Percentiles rank a stretch among this genome's conserved stretches.
phyloP scores from a whole-genome alignment of 345 rosid species.

The Eucalyptus erythrocorys region DNA sequence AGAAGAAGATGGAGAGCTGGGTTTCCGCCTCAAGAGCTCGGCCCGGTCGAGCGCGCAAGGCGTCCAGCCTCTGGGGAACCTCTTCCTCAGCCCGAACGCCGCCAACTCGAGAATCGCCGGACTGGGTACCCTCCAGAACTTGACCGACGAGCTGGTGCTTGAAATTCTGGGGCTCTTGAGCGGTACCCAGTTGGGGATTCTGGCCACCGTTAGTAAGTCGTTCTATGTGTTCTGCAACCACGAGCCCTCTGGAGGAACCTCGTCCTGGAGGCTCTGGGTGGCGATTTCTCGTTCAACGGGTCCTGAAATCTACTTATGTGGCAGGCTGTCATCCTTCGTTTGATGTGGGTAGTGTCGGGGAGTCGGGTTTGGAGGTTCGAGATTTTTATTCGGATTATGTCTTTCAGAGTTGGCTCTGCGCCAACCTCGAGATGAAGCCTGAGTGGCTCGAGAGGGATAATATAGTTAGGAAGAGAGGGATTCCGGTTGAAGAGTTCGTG shows the following conservation, averaged over 20 bases:
- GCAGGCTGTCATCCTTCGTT: constrained; percentile 27
- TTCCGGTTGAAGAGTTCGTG: constrained; percentile 68
- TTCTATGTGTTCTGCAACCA: constrained; percentile 63
- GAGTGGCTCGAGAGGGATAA: constrained; percentile 92
- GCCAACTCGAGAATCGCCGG: constrained; percentile 70
- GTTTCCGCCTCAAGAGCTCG: constrained; percentile 51
- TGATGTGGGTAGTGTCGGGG: neutral
- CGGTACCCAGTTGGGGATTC: constrained; percentile 46
- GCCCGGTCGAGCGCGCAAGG: constrained; percentile 46
- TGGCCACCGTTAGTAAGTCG: constrained; percentile 69
- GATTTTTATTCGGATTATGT: constrained; percentile 86
- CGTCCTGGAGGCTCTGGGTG: constrained; percentile 48
- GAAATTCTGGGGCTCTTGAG: constrained; percentile 65
- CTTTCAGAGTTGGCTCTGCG: constrained; percentile 96
- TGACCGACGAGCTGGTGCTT: constrained; percentile 73
- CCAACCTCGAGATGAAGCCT: constrained; percentile 89
- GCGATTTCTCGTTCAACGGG: constrained; percentile 45
- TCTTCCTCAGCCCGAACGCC: constrained; percentile 39
- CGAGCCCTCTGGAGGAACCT: constrained; percentile 90
- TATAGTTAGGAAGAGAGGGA: constrained; percentile 55
- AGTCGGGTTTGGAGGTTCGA: constrained; percentile 33
- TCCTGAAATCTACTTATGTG: constrained; percentile 72
- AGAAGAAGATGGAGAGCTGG: constrained; percentile 22
- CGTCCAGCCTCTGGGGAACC: constrained; percentile 87
- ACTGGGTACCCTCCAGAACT: constrained; percentile 56